phyloP scores from a whole-genome alignment of 2,329 filamentous ascomycete genomes.

The Arthrobotrys conoides region DNA sequence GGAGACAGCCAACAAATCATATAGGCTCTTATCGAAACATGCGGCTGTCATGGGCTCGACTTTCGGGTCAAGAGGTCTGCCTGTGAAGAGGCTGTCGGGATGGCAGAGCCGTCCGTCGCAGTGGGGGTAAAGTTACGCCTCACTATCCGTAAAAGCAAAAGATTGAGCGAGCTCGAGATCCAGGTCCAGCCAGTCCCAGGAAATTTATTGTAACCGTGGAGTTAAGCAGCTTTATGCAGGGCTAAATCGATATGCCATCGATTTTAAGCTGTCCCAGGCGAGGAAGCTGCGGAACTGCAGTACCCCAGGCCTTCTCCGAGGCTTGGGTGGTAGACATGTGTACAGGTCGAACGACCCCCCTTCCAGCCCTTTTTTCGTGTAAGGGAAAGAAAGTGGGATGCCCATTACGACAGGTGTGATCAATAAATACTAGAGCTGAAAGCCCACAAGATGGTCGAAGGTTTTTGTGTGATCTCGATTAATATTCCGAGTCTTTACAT shows the following conservation, averaged over 20 bases:
- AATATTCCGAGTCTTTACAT: slow-evolving; percentile 8
- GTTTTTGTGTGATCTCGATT: slow-evolving; percentile 15
- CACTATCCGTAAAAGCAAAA: not conserved
- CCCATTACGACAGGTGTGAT: slow-evolving; percentile 24
- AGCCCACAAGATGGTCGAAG: slow-evolving; percentile 22
- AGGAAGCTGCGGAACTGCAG: slow-evolving; percentile 44
- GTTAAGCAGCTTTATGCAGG: slow-evolving; percentile 56
- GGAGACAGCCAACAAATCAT: slow-evolving; percentile 44
- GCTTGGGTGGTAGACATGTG: slow-evolving; percentile 59
- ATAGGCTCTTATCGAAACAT: slow-evolving; percentile 50
- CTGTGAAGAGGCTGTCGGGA: slow-evolving; percentile 30
- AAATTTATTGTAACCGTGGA: slow-evolving; percentile 47
- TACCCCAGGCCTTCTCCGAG: slow-evolving; percentile 48
- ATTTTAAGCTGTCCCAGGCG: slow-evolving; percentile 58
- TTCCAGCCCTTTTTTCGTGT: slow-evolving; percentile 29
- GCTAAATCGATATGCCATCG: slow-evolving; percentile 35
- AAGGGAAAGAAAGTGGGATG: slow-evolving; percentile 36
- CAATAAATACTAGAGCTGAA: slow-evolving; percentile 53
- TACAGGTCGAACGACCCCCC: slow-evolving; percentile 60
- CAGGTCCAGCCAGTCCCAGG: slow-evolving; percentile 24
- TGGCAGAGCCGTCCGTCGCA: slow-evolving; percentile 37
- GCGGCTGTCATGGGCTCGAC: slow-evolving; percentile 59
- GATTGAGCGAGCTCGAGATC: not conserved
- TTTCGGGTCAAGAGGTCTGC: slow-evolving; percentile 48
- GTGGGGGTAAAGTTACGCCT: slow-evolving; percentile 44